Evolutionary conservation across 164 flowering plant genomes (phyloP).

Genomic region (Cinnamomum chago): DNA sequence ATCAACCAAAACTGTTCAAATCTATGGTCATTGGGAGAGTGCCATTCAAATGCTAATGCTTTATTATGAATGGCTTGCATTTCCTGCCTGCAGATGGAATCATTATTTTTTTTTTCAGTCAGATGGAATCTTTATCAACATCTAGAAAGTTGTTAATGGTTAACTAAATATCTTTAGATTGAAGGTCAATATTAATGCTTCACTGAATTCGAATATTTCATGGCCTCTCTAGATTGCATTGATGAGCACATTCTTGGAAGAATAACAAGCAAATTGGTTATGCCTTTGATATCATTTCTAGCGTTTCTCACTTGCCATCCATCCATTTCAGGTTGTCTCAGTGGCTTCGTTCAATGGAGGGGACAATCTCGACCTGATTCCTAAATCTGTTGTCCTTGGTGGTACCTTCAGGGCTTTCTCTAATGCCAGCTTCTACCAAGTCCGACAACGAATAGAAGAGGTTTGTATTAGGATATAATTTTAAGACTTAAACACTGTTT

Average conservation of each 20-base stretch:
- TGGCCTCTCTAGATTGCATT: background rate
- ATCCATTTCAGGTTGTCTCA: slow-evolving; percentile 65
- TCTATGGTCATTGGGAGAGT: background rate
- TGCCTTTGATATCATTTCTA: background rate
- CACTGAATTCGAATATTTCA: background rate
- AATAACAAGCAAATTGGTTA: background rate
- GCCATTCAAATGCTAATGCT: background rate
- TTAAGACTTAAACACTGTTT: background rate
- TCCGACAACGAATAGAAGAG: slow-evolving; percentile 62
- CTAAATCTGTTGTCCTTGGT: slow-evolving; percentile 53
- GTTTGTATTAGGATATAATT: slow-evolving; percentile 26
- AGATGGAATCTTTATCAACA: background rate
- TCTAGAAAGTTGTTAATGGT: background rate
- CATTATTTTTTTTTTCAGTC: background rate
- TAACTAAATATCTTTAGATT: background rate
- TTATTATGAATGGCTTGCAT: too few relatives aligned
- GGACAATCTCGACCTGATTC: slow-evolving; percentile 33
- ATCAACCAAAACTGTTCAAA: background rate
- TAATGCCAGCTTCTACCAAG: slow-evolving; percentile 47
- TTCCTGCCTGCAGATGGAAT: too few relatives aligned
- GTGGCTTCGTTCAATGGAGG: slow-evolving; percentile 70
- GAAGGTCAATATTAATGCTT: background rate
- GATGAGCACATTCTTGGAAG: background rate
- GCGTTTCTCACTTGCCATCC: background rate
- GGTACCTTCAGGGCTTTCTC: slow-evolving; percentile 94